Evolutionary conservation across 306 rosid genomes (phyloP).

Genomic region (Cucumis hystrix): DNA sequence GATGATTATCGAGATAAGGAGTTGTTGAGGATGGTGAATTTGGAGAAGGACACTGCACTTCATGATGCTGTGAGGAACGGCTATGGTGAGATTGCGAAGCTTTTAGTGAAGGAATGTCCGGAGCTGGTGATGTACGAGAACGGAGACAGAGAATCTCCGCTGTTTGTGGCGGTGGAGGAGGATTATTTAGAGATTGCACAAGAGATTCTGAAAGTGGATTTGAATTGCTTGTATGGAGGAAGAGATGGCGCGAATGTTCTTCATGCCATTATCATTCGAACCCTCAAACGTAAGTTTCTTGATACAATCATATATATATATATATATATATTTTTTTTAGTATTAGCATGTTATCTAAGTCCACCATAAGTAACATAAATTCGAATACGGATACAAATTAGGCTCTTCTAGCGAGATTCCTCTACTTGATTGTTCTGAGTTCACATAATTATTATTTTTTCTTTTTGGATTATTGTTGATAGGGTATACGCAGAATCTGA

Average conservation of each 20-base stretch:
- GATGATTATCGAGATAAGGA: not conserved
- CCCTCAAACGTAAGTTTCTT: not conserved
- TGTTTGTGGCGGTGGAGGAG: not conserved
- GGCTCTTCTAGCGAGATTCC: too few species aligned
- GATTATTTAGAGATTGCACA: not conserved
- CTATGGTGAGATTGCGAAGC: not conserved
- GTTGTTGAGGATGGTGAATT: not conserved
- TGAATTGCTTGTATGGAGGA: not conserved
- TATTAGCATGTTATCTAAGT: too few species aligned
- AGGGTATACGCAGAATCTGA: not conserved
- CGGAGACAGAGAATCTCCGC: not conserved
- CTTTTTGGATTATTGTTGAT: not conserved
- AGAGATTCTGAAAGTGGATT: not conserved
- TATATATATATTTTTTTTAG: too few species aligned
- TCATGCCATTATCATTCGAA: not conserved
- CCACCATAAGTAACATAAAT: too few species aligned
- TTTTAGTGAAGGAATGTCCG: not conserved
- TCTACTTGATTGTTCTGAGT: too few species aligned
- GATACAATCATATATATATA: too few species aligned
- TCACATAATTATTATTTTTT: too few species aligned
- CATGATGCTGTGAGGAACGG: slow-evolving; percentile 1
- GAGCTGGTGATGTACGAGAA: not conserved
- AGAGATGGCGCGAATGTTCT: not conserved
- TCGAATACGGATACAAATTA: too few species aligned
- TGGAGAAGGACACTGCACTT: not conserved